Percentiles rank a stretch among this genome's conserved stretches.
Conservation (phyloP, 352 stramenopile species). For the Globisporangium solare region DNA sequence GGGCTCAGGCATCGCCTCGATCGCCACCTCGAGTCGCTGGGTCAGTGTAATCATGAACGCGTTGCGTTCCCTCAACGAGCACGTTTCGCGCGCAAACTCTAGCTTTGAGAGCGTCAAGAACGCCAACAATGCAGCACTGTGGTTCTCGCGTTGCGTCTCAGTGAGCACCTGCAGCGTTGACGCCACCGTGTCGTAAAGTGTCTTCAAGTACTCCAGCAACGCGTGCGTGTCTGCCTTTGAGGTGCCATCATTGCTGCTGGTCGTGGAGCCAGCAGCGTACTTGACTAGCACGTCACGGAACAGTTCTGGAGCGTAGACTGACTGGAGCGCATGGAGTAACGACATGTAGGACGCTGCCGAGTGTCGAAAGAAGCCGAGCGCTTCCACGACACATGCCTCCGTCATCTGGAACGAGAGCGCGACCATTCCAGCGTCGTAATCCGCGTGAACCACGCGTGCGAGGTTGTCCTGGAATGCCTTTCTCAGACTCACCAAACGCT, state of each 20-base stretch:
- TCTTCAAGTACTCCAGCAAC: constrained; percentile 10
- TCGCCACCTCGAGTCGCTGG: constrained; percentile 30
- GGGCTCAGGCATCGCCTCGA: constrained; percentile 28
- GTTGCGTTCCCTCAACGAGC: constrained; percentile 24
- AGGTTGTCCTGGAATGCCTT: neutral
- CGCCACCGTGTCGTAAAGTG: constrained; percentile 6
- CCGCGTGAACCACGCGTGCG: neutral
- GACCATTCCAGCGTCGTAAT: neutral
- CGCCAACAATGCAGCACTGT: constrained; percentile 10
- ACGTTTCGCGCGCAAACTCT: constrained; percentile 49
- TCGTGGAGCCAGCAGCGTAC: constrained; percentile 5
- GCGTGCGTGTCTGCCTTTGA: neutral
- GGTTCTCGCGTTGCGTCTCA: neutral
- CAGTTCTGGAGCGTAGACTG: constrained; percentile 22
- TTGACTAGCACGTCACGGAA: constrained; percentile 18
- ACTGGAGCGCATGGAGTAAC: constrained; percentile 24
- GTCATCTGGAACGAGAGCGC: constrained; percentile 11
- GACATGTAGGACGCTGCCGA: constrained; percentile 14
- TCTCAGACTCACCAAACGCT: neutral
- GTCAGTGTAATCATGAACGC: constrained; percentile 35
- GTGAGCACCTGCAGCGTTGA: constrained; percentile 3
- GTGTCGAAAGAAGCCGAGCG: constrained; percentile 26
- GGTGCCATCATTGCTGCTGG: neutral
- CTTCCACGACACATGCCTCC: constrained; percentile 24
- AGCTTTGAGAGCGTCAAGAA: constrained; percentile 29